Evolutionary conservation across 352 stramenopile species (phyloP).

Genomic region (Peronospora farinosa): DNA sequence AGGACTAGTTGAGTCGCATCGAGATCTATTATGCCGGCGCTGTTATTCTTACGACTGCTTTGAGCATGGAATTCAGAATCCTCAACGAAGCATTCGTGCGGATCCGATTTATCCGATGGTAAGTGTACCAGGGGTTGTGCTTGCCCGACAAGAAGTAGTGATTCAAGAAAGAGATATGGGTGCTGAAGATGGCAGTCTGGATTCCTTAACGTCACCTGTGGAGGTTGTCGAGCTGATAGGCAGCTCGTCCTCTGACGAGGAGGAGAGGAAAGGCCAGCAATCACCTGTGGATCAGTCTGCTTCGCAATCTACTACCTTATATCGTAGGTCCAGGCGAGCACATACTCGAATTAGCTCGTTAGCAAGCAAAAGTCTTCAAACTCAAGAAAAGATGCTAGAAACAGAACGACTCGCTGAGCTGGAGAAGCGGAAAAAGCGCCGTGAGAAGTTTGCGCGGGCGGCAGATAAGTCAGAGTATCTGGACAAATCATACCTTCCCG

Average conservation of each 20-base stretch:
- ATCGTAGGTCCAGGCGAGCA: constrained; percentile 49
- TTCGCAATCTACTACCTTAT: constrained; percentile 14
- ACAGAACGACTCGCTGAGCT: constrained; percentile 35
- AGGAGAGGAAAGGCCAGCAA: constrained; percentile 13
- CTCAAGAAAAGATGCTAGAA: constrained; percentile 59
- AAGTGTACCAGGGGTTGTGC: constrained; percentile 23
- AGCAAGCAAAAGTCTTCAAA: constrained; percentile 48
- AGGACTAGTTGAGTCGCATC: constrained; percentile 68
- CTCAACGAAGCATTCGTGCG: constrained; percentile 34
- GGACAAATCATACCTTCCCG: constrained; percentile 50
- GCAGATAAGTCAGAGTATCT: constrained; percentile 63
- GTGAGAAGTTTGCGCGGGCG: constrained; percentile 35
- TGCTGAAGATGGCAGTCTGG: constrained; percentile 8
- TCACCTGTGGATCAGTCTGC: constrained; percentile 17
- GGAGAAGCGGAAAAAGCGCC: constrained; percentile 32
- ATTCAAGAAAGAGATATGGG: constrained; percentile 9
- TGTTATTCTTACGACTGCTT: constrained; percentile 90
- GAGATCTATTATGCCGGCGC: constrained; percentile 83
- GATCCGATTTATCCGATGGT: constrained; percentile 62
- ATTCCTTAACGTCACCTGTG: constrained; percentile 6
- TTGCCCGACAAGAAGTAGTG: constrained; percentile 15
- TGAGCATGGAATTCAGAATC: constrained; percentile 79
- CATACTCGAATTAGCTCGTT: constrained; percentile 57
- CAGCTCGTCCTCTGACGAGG: constrained; percentile 28
- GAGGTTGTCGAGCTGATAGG: constrained; percentile 21